Evolutionary conservation across 2,329 filamentous ascomycete species (phyloP), one percentile per base, ranked within the genome.

Genomic region (Sclerotinia borealis): DNA sequence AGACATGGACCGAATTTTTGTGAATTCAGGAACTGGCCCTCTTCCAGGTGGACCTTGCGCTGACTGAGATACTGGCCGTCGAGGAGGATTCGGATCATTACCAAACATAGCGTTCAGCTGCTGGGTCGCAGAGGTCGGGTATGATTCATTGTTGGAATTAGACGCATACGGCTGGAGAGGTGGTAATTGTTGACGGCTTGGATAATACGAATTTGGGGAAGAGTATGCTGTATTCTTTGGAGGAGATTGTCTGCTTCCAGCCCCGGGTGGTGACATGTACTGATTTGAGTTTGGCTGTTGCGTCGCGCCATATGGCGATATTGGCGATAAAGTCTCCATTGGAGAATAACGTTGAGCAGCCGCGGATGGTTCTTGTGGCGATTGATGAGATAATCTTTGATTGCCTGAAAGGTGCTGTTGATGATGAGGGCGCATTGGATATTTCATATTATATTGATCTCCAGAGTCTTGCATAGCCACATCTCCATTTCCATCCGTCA

Each of bases 301-400:
- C 75, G 80, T 90, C 78, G 79, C 82, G 74, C 85, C 83, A 78
- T 96, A 96, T 39, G 92, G 87, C 63, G 90, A 89, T 39, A 88
- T 86, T 47, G 92, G 91, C 65, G 92, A 92, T 66, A 96, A 80
- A 19, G 86, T 85, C 75, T 96, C 93, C 93, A 97, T 97, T 68
- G 93, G 95, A 52, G 93, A 98, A 78, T 98, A 98, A 74, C 93
- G 87, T 76, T 96, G 91, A 65, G 92, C 91, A 63, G 92, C 91
- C 58, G 91, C 83, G 49, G 92, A 95, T 64, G 90, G 87, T 73
- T 93, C 87, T 68, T 87, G 87, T 58, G 88, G 80, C 52, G 87
- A 77, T 75, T 93, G 89, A 70, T 92, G 85, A 66, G 85, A 91
- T 65, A 86, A 70, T 48, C 79, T 68, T 66, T 78, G 76, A 68